phyloP scores from a whole-genome alignment of 768 basidiomycete species.

The Pholiota conissans region DNA sequence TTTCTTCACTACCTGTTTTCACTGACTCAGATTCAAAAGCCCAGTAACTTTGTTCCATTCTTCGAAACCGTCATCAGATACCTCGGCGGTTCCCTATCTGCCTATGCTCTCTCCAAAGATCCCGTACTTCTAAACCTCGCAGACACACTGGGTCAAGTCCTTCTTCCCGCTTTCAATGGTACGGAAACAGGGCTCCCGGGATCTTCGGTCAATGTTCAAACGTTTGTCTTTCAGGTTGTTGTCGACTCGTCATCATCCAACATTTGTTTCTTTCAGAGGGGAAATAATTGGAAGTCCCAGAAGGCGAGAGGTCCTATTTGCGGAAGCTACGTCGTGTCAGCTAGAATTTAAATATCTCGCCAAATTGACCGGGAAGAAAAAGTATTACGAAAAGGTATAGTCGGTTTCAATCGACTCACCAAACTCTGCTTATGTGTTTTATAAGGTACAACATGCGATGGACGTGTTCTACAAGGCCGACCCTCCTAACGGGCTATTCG shows the following conservation, averaged over 20 bases:
- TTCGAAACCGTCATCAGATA: conserved; percentile 79
- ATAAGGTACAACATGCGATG: conserved; percentile 38
- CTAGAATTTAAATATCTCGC: conserved; percentile 77
- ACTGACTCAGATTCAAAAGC: neutral
- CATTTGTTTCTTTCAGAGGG: conserved; percentile 23
- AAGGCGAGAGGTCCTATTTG: conserved; percentile 26
- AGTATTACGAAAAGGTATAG: conserved; percentile 46
- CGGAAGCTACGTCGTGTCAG: conserved; percentile 54
- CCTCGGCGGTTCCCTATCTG: conserved; percentile 75
- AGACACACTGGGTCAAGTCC: conserved; percentile 61
- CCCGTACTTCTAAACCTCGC: conserved; percentile 59
- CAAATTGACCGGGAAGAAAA: conserved; percentile 59
- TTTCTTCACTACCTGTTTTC: neutral
- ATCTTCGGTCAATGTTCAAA: conserved; percentile 57
- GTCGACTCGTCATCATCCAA: neutral
- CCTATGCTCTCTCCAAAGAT: conserved; percentile 72
- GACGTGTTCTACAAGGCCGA: conserved; percentile 32
- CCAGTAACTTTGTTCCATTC: conserved; percentile 45
- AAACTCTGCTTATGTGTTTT: neutral
- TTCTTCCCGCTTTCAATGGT: conserved; percentile 63
- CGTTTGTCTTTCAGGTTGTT: conserved; percentile 28
- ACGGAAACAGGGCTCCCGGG: conserved; percentile 63
- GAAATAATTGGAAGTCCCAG: conserved; percentile 15
- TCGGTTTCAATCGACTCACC: no score
- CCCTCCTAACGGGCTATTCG: conserved; percentile 33